Percentiles rank a stretch among this genome's conserved stretches.
Evolutionary conservation across 2,329 filamentous ascomycete species (phyloP).

Genomic region (Penicillium oxalicum): DNA sequence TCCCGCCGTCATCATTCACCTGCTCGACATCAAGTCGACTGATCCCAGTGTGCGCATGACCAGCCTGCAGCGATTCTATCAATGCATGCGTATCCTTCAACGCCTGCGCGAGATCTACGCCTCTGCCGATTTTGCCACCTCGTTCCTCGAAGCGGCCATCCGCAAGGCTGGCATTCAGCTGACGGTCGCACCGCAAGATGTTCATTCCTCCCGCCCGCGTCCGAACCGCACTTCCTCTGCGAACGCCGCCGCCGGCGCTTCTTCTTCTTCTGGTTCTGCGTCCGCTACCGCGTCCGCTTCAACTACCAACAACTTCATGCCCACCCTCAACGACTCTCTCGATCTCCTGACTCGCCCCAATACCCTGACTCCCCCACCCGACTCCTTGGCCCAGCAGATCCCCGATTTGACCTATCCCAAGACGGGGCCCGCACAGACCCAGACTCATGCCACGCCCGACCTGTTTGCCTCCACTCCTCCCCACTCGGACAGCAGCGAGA

Average conservation of each 20-base stretch:
- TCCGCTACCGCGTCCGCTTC: slow-evolving; percentile 3
- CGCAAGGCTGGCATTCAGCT: slow-evolving; percentile 78
- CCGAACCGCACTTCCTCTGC: not conserved
- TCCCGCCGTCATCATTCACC: slow-evolving; percentile 87
- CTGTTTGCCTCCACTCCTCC: slow-evolving; percentile 38
- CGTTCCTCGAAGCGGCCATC: slow-evolving; percentile 87
- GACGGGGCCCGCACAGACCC: slow-evolving; percentile 16
- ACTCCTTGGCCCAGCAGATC: slow-evolving; percentile 36
- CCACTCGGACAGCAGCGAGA: slow-evolving; percentile 39
- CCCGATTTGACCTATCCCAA: slow-evolving; percentile 35
- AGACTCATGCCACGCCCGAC: slow-evolving; percentile 17
- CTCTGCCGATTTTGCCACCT: slow-evolving; percentile 91
- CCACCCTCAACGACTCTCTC: slow-evolving; percentile 12
- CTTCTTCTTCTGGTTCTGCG: not conserved
- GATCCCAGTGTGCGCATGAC: slow-evolving; percentile 64
- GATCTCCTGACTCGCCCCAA: slow-evolving; percentile 22
- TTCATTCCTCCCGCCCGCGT: slow-evolving; percentile 21
- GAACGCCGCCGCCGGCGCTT: slow-evolving; percentile 9
- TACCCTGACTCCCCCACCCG: slow-evolving; percentile 38
- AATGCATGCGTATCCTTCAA: slow-evolving; percentile 89
- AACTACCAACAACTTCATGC: slow-evolving; percentile 5
- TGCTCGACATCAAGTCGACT: slow-evolving; percentile 84
- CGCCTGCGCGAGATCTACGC: slow-evolving; percentile 83
- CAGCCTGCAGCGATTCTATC: slow-evolving; percentile 74
- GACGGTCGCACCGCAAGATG: slow-evolving; percentile 40